Evolutionary conservation across 2,329 filamentous ascomycete genomes (phyloP), one percentile per base, ranked within the genome.

Genomic region (Beauveria pseudobassiana): DNA sequence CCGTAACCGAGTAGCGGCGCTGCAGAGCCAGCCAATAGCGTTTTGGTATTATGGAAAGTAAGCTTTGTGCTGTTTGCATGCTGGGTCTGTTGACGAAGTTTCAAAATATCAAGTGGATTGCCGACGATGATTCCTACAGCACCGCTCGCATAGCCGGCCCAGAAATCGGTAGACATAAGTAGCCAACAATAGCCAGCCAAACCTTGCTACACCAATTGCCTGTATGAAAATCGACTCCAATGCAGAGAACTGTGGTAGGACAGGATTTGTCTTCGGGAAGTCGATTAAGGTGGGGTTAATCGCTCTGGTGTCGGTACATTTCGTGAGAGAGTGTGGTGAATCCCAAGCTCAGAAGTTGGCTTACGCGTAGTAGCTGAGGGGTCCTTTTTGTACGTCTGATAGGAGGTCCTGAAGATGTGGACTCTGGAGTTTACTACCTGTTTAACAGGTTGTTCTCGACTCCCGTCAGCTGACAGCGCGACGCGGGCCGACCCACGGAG

Each of bases 1-100:
- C 93, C 93, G 75, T 96, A 96, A 67, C 91, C 91, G 5, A 96
- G 78, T 43, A 96, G 87, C 0, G 93, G 93, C 42, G 92, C 92
- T 26, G 93, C 89, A 12, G 89, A 86, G 65, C 93, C 93, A 9
- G 82, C 76, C 20, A 84, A 74, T 16, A 83, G 72, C 16, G 75
- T 71, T 38, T 73, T 69, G 12, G 74, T 72, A 42, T 67, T 72
- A 57, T 73, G 67, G 63, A 77, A 74, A 43, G 68, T 69, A 18
- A 64, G 59, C 64, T 65, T 52, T 63, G 63, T 43, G n/a, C 53
- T 43, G 43, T 64, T 26, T 49, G 64, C 45, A 38, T 28, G 61
- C 61, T 67, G 64, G 61, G 90, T 88, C 80, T 98, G 93, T 2
- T 96, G 78, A 46, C 87, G 88, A 59, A 77, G 69, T 67, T 82